Evolutionary conservation across 176 grass and related monocot species (phyloP).

Genomic region (Triticum aestivum): DNA sequence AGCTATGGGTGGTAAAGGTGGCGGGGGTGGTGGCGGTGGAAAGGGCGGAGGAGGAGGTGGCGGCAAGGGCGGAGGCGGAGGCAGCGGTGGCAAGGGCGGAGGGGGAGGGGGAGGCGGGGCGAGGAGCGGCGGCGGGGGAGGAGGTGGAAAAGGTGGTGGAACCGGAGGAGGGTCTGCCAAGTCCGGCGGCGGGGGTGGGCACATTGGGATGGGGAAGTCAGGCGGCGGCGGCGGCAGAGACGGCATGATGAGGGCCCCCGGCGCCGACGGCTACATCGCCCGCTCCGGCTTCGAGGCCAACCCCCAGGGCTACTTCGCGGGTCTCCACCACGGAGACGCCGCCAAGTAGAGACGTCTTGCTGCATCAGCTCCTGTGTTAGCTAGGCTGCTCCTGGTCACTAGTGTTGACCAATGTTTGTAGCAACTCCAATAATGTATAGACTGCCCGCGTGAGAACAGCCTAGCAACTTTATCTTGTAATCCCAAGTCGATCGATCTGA

Average conservation of each 20-base stretch:
- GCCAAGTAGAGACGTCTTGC: not conserved
- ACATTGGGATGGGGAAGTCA: conserved; percentile 4
- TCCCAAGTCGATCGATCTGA: not conserved
- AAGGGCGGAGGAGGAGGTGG: not conserved
- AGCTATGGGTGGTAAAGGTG: not conserved
- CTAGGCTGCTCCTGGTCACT: not conserved
- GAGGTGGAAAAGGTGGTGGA: not conserved
- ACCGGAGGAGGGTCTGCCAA: not conserved
- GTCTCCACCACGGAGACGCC: not conserved
- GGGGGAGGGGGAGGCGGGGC: not conserved
- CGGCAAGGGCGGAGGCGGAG: not conserved
- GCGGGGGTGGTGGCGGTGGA: not conserved
- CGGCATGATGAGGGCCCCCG: conserved; percentile 22
- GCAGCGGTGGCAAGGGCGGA: not conserved
- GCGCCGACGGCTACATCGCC: conserved; percentile 23
- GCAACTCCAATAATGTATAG: not conserved
- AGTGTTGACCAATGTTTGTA: not conserved
- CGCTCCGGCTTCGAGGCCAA: conserved; percentile 24
- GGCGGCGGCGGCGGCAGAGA: not conserved
- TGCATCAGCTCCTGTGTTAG: not conserved
- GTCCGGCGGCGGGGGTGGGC: not conserved
- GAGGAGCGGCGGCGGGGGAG: not conserved
- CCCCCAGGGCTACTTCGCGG: conserved; percentile 33
- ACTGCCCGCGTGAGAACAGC: not conserved
- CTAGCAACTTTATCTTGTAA: not conserved